Percentiles rank a stretch among this genome's conserved stretches.
Evolutionary conservation across 225 moss, liverwort and hornwort genomes (phyloP).

Genomic region (Takakia lepidozioides): DNA sequence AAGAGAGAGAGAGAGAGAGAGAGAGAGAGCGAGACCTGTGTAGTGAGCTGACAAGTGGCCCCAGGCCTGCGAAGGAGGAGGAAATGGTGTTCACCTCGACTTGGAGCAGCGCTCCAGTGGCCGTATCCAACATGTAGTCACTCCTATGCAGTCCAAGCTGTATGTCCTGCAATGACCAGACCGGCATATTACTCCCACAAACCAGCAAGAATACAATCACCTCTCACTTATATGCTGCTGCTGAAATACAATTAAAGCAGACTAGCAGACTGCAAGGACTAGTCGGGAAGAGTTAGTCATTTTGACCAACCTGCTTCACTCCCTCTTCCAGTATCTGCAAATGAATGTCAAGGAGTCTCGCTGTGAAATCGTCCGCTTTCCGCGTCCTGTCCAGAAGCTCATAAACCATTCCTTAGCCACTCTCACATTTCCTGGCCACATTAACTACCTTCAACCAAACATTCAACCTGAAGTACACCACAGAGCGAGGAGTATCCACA

Average conservation of each 20-base stretch:
- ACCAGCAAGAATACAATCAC: too few species aligned
- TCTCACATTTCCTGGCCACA: too few species aligned
- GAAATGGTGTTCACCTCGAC: constrained; percentile 96
- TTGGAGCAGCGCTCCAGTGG: constrained; percentile 70
- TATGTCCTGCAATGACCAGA: constrained; percentile 48
- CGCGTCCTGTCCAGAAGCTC: constrained; percentile 30
- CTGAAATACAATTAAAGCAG: too few species aligned
- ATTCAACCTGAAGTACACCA: too few species aligned
- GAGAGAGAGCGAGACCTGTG: constrained; percentile 30
- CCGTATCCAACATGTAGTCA: constrained; percentile 93
- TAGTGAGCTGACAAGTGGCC: constrained; percentile 52
- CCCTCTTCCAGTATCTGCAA: constrained; percentile 57
- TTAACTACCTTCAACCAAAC: too few species aligned
- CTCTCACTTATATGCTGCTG: too few species aligned
- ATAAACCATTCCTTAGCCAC: too few species aligned
- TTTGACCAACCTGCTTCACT: constrained; percentile 32
- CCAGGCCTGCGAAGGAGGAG: constrained; percentile 80
- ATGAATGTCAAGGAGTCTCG: constrained; percentile 60
- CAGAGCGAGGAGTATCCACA: too few species aligned
- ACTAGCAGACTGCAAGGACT: too few species aligned
- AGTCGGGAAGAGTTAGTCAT: too few species aligned
- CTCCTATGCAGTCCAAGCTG: constrained; percentile 78
- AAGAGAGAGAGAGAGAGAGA: too few species aligned
- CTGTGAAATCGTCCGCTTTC: constrained; percentile 79
- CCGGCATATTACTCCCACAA: too few species aligned